Evolutionary conservation across 768 basidiomycete genomes (phyloP).

Genomic region (Suillus luteus): DNA sequence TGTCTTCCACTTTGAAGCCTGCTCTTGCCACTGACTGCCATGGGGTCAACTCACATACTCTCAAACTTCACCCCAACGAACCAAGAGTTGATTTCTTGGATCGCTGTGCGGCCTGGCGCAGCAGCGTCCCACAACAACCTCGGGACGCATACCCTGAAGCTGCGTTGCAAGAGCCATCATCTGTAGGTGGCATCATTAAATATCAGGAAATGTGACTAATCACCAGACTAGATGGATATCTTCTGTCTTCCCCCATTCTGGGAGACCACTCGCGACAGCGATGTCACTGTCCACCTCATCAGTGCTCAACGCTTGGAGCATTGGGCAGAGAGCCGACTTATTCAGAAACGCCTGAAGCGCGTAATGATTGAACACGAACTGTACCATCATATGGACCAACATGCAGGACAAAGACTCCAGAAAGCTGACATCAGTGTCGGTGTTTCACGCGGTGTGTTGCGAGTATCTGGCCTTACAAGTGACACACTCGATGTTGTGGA

Average conservation of each 20-base stretch:
- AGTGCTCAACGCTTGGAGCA: not conserved
- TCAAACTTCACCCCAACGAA: not conserved
- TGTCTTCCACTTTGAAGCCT: not conserved
- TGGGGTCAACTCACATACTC: not conserved
- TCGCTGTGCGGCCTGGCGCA: not conserved
- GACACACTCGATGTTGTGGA: not conserved
- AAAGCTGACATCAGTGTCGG: constrained; percentile 14
- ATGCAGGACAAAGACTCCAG: not conserved
- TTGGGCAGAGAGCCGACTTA: not conserved
- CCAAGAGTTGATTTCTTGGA: not conserved
- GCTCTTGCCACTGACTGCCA: not conserved
- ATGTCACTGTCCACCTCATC: not conserved
- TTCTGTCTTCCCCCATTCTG: constrained; percentile 1
- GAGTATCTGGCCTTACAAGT: not conserved
- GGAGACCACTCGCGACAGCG: not conserved
- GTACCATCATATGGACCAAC: not conserved
- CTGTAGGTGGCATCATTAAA: not conserved
- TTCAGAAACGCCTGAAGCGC: not conserved
- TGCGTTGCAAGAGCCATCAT: not conserved
- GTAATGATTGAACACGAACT: constrained; percentile 14
- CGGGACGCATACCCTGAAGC: not conserved
- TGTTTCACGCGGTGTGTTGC: not conserved
- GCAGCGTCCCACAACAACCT: not conserved
- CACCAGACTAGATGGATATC: not conserved
- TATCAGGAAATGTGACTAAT: not conserved